phyloP scores from a whole-genome alignment of 805 yeast genomes.

The Ogataea saltuana region DNA sequence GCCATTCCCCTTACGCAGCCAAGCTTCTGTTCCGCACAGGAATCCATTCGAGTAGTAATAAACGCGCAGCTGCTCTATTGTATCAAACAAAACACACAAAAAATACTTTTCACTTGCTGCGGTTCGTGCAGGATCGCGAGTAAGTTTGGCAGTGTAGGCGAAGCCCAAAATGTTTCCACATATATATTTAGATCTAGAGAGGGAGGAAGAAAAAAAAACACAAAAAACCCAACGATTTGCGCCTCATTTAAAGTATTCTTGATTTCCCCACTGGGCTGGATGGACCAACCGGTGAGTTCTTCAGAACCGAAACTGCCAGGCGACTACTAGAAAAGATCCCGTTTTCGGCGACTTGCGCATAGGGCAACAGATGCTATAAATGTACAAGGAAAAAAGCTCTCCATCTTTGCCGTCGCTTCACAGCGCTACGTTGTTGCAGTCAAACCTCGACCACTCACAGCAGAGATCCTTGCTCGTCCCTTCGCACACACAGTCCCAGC shows the following conservation, averaged over 20 bases:
- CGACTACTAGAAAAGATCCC: too few relatives aligned
- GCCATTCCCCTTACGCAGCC: too few relatives aligned
- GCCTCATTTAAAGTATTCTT: too few relatives aligned
- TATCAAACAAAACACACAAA: too few relatives aligned
- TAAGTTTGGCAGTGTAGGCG: constrained; percentile 3
- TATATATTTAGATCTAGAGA: constrained; percentile 2
- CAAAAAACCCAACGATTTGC: too few relatives aligned
- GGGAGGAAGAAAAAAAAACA: neutral
- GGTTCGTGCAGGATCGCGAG: neutral
- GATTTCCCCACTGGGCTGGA: too few relatives aligned
- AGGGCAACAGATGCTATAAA: neutral
- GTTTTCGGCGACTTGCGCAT: neutral
- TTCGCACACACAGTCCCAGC: neutral
- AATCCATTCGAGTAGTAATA: too few relatives aligned
- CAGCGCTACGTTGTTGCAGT: neutral
- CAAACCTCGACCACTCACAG: neutral
- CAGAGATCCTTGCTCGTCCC: neutral
- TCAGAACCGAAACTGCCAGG: too few relatives aligned
- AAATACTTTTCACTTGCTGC: neutral
- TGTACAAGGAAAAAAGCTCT: constrained; percentile 2
- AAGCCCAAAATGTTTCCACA: constrained; percentile 4
- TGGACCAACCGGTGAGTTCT: too few relatives aligned
- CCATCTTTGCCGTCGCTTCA: constrained; percentile 4
- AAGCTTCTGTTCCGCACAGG: too few relatives aligned
- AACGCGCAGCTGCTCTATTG: too few relatives aligned